Percentiles rank a stretch among this genome's conserved stretches.
These are phyloP conservation scores for Theobroma cacao DNA, from an alignment of 345 rosid species.

Conservation along the genomic window DNA sequence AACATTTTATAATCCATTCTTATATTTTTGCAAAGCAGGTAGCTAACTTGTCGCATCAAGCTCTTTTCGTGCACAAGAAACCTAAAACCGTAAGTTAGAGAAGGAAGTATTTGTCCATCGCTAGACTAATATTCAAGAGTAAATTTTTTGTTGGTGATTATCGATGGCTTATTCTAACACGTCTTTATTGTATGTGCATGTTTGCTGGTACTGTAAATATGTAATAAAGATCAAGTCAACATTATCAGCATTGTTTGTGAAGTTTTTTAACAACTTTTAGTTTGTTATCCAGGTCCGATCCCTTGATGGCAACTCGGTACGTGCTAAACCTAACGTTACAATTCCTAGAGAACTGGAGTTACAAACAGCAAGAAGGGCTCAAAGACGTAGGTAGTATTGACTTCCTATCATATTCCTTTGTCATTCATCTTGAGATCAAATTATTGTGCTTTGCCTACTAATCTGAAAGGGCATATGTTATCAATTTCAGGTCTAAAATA, in stretches of 20 bases:
- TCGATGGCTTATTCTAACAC: background rate
- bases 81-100: constrained; percentile 33
- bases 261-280: constrained; percentile 9
- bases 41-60: constrained; percentile 58
- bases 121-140: background rate
- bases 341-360: constrained; percentile 56
- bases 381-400: constrained; percentile 36
- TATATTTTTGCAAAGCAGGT: constrained; percentile 38
- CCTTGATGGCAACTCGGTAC: constrained; percentile 15
- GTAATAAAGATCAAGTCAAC: background rate
- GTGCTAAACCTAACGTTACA: constrained; percentile 37
- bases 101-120: background rate
- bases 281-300: constrained; percentile 27
- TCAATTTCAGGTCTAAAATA: constrained; percentile 41
- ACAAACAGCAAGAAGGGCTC: constrained; percentile 58
- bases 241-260: background rate
- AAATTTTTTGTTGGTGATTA: background rate
- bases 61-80: constrained; percentile 52
- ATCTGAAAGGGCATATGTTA: constrained; percentile 6
- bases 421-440: background rate
- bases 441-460: background rate
- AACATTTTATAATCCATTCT: background rate
- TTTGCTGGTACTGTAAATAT: background rate
- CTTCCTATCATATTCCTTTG: background rate
- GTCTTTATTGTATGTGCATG: background rate